These are phyloP conservation scores for Phytophthora fragariaefolia DNA, from an alignment of 352 stramenopile species.

Conservation along the genomic window DNA sequence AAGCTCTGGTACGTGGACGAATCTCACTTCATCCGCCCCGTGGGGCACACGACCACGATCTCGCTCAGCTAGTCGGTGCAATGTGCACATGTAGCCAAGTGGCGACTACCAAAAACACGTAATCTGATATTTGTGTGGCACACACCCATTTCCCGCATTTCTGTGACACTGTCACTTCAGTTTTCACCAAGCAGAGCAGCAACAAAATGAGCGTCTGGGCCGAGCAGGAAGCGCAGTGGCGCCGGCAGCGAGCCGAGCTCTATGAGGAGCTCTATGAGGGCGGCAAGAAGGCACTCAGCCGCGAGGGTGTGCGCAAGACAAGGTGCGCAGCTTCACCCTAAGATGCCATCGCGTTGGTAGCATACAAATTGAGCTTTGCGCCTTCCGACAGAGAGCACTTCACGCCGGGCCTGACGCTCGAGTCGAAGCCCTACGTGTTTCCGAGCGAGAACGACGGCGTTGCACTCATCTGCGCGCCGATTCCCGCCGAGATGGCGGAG, in stretches of 20 bases:
- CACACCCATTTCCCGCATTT: not conserved
- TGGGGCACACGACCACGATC: conserved; percentile 46
- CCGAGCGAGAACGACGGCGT: conserved; percentile 52
- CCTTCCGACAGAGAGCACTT: conserved; percentile 40
- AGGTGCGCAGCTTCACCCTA: conserved; percentile 31
- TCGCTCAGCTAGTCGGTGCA: conserved; percentile 9
- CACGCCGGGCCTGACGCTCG: conserved; percentile 40
- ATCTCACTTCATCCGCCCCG: conserved; percentile 57
- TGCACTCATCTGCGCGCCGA: conserved; percentile 53
- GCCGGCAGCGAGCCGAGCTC: conserved; percentile 43
- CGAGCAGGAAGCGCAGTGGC: conserved; percentile 51
- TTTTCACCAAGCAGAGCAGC: conserved; percentile 36
- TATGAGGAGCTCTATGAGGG: conserved; percentile 46
- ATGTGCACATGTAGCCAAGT: conserved; percentile 10
- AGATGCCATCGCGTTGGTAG: too few relatives aligned
- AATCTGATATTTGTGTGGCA: not conserved
- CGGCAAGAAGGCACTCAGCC: conserved; percentile 46
- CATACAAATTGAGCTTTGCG: too few relatives aligned
- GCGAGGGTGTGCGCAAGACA: conserved; percentile 41
- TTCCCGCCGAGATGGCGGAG: conserved; percentile 45
- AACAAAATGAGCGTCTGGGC: conserved; percentile 33
- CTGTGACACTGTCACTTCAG: conserved; percentile 16
- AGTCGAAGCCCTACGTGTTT: conserved; percentile 60
- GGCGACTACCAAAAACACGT: conserved; percentile 9
- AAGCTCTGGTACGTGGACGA: conserved; percentile 70